phyloP scores from a whole-genome alignment of 345 rosid genomes.

The Populus ilicifolia region DNA sequence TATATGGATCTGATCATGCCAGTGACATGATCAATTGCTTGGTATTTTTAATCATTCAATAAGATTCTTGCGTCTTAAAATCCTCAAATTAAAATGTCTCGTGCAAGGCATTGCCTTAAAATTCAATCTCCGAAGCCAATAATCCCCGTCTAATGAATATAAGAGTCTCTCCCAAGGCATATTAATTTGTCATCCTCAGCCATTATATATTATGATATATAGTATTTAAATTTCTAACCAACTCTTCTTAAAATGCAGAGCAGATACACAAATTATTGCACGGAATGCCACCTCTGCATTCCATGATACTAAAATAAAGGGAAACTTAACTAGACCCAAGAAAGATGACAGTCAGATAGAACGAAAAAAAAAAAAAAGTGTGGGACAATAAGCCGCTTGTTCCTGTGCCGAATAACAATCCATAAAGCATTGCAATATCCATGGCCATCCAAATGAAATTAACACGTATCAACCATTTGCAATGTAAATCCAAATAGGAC shows the following conservation, averaged over 20 bases:
- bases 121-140: not conserved
- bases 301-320: too few species aligned
- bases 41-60: not conserved
- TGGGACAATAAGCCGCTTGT: not conserved
- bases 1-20: not conserved
- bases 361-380: not conserved
- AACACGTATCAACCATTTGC: not conserved
- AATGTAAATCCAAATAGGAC: not conserved
- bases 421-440: not conserved
- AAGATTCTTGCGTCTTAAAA: constrained; percentile 1
- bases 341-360: too few species aligned
- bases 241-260: not conserved
- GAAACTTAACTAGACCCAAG: too few species aligned
- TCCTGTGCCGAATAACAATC: not conserved
- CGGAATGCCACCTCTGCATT: not conserved
- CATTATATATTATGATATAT: not conserved
- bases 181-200: not conserved
- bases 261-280: not conserved
- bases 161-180: not conserved
- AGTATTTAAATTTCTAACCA: not conserved
- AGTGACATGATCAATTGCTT: not conserved
- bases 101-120: constrained; percentile 9
- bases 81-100: constrained; percentile 4
- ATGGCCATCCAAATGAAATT: not conserved
- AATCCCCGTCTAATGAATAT: not conserved